Evolutionary conservation across 164 flowering plant genomes (phyloP), one percentile per base, ranked within the genome.

Genomic region (Stephania yunnanensis): DNA sequence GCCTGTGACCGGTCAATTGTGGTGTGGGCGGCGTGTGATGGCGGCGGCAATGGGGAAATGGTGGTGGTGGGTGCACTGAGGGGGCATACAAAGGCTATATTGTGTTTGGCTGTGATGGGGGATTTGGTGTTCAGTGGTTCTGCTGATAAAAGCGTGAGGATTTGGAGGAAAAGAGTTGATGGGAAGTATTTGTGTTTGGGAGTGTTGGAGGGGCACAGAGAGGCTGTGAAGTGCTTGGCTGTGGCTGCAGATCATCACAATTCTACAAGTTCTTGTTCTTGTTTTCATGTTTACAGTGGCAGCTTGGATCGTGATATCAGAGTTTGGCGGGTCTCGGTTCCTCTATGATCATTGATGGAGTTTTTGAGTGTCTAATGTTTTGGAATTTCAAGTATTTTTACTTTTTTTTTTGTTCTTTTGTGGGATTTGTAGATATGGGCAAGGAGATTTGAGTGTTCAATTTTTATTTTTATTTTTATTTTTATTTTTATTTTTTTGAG

Each of bases 51-150:
- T 1, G 83, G 77, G 0, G 61, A 77, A 7, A 89, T 89, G 89
- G 82, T 46, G 80, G 86, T 86, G 20, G 85, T 80, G 50, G 92
- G 90, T 25, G 89, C 86, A 0, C 86, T 95, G 2, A 82, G 86
- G 71, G 99, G 97, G 19, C 99, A 95, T 58, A 82, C 80, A 2
- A 87, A 84, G 81, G 78, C 99, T 25, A 85, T 95, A 1, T 77
- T 95, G 80, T 91, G 97, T 80, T 81, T 95, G 81, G 80, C 84
- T 4, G 81, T 84, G 61, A 90, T 85, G 64, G 76, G 77, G 4
- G 89, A 86, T 55, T 74, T 92, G 78, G 68, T 95, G 7, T 88
- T 81, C 46, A 93, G 97, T 79, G 99, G 99, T 22, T 95, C 98
- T 0, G 95, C 97, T 11, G 98, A 93, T 73, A 83, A 81, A 65